Conservation (phyloP, 768 basidiomycete genomes). For the Paxillus rubicundulus region DNA sequence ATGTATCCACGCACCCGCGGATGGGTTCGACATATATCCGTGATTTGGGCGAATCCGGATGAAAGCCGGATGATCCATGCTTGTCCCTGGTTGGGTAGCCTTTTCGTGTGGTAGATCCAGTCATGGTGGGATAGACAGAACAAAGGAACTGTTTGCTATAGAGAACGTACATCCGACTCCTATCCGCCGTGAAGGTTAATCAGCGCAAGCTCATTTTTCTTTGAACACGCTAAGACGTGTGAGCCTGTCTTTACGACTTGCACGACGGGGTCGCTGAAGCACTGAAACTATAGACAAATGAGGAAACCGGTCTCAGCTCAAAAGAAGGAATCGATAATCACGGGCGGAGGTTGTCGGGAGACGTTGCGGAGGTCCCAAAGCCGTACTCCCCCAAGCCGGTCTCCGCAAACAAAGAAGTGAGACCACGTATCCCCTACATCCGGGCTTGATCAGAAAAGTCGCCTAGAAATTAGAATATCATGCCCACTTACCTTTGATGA, state of each 20-base stretch:
- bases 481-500: slow-evolving; percentile 40
- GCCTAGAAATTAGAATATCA: background rate
- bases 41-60: too few relatives aligned
- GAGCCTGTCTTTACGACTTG: slow-evolving; percentile 37
- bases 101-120: too few relatives aligned
- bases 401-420: slow-evolving; percentile 43
- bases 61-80: too few relatives aligned
- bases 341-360: slow-evolving; percentile 21
- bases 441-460: slow-evolving; percentile 15
- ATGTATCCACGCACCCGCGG: too few relatives aligned
- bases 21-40: too few relatives aligned
- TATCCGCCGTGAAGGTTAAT: slow-evolving; percentile 23
- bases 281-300: slow-evolving; percentile 28
- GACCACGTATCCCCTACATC: slow-evolving; percentile 28
- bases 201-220: slow-evolving; percentile 34
- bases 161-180: background rate
- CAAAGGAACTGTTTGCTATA: background rate
- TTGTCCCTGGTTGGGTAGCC: too few relatives aligned
- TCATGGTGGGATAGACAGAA: background rate
- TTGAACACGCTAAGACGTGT: slow-evolving; percentile 38
- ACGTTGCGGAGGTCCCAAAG: slow-evolving; percentile 49
- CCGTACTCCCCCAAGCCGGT: slow-evolving; percentile 39
- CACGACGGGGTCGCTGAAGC: slow-evolving; percentile 36
- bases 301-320: background rate
- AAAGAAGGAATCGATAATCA: slow-evolving; percentile 9